Evolutionary conservation across 2,329 filamentous ascomycete species (phyloP).

Genomic region (Aaosphaeria pasadenensis): DNA sequence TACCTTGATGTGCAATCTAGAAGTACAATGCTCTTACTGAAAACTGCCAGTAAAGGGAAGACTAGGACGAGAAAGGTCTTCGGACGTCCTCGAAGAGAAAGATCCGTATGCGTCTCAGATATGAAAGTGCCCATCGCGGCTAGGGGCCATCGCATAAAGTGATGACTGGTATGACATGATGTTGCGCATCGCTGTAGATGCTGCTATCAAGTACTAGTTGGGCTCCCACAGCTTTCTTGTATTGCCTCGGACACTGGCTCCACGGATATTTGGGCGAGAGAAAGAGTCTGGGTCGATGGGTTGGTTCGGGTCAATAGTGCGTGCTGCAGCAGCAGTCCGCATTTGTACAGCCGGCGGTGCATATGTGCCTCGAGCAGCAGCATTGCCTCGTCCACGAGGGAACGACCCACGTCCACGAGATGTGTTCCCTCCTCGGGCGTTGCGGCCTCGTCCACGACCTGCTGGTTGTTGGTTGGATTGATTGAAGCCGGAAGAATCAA

Average conservation of each 20-base stretch:
- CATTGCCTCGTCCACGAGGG: constrained; percentile 27
- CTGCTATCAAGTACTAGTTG: constrained; percentile 19
- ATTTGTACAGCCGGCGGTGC: constrained; percentile 24
- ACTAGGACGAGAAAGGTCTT: too few species aligned
- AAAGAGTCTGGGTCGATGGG: constrained; percentile 42
- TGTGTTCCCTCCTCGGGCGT: constrained; percentile 22
- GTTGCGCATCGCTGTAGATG: constrained; percentile 3
- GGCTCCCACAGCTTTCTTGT: constrained; percentile 40
- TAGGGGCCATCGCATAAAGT: too few species aligned
- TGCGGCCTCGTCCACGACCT: constrained; percentile 16
- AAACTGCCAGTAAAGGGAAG: too few species aligned
- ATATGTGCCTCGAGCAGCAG: constrained; percentile 27
- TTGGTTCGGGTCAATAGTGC: constrained; percentile 29
- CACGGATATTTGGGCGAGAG: constrained; percentile 30
- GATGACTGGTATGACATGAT: too few species aligned
- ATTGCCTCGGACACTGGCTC: constrained; percentile 29
- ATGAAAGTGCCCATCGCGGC: too few species aligned
- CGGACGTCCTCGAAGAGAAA: too few species aligned
- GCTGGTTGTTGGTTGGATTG: constrained; percentile 30
- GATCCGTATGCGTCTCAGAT: too few species aligned
- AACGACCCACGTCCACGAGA: constrained; percentile 14
- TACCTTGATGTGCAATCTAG: too few species aligned
- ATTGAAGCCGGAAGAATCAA: constrained; percentile 50
- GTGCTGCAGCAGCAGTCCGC: constrained; percentile 22
- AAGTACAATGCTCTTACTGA: too few species aligned